Evolutionary conservation across 352 stramenopile species (phyloP).

Genomic region (Saprolegnia parasitica): DNA sequence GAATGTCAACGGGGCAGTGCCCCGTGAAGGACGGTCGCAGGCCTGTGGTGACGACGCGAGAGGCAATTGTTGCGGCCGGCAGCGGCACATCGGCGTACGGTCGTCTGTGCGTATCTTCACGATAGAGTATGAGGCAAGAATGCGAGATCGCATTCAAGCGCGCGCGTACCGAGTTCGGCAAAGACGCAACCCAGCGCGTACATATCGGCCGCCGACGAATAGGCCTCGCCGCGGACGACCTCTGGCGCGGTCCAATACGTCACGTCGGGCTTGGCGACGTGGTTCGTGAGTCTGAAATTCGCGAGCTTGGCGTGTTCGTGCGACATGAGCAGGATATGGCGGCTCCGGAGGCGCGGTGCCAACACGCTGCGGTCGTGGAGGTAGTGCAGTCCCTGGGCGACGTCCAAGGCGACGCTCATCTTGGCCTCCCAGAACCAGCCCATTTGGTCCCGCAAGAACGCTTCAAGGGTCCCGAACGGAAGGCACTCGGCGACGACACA

Average conservation of each 20-base stretch:
- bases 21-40: constrained; percentile 63
- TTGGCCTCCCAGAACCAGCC: constrained; percentile 13
- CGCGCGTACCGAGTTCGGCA: constrained; percentile 24
- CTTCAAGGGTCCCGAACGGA: constrained; percentile 56
- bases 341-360: constrained; percentile 5
- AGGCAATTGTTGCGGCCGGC: constrained; percentile 68
- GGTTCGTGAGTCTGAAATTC: constrained; percentile 5
- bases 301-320: constrained; percentile 15
- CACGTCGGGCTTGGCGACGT: background rate
- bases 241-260: constrained; percentile 36
- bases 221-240: constrained; percentile 31
- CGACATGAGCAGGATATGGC: constrained; percentile 22
- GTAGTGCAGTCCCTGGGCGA: constrained; percentile 52
- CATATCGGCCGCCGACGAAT: constrained; percentile 33
- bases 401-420: constrained; percentile 16
- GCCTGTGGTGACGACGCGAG: constrained; percentile 64
- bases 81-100: constrained; percentile 73
- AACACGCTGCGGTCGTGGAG: constrained; percentile 33
- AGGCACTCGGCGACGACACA: constrained; percentile 78
- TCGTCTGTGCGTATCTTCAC: constrained; percentile 54
- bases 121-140: background rate
- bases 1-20: constrained; percentile 48
- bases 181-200: constrained; percentile 33
- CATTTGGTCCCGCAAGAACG: background rate
- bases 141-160: background rate